Evolutionary conservation across 164 flowering plant genomes (phyloP).

Genomic region (Aristolochia contorta): DNA sequence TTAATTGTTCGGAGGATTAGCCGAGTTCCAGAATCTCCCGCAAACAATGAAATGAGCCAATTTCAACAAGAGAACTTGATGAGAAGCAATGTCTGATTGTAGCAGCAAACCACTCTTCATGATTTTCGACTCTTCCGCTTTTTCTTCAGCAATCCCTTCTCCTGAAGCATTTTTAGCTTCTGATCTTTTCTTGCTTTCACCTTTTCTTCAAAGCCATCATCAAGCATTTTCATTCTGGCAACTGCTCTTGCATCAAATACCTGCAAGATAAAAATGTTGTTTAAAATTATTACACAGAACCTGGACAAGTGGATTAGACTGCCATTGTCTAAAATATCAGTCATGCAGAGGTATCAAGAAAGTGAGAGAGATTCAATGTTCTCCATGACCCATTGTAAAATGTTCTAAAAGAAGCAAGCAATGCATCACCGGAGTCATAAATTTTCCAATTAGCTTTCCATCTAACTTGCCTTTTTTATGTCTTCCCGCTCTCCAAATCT

Average conservation of each 20-base stretch:
- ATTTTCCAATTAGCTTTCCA: not conserved
- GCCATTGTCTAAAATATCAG: no score
- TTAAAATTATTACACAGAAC: not conserved
- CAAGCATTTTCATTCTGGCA: conserved; percentile 76
- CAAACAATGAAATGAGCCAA: no score
- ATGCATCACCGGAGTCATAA: no score
- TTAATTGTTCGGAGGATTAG: no score
- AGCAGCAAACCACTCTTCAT: not conserved
- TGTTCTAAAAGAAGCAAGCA: no score
- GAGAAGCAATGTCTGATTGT: no score
- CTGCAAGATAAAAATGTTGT: conserved; percentile 22
- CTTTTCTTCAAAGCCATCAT: conserved; percentile 81
- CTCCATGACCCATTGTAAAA: no score
- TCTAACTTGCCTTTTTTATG: conserved; percentile 18
- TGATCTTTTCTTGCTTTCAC: conserved; percentile 61
- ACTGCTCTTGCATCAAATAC: conserved; percentile 73
- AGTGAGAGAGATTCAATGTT: no score
- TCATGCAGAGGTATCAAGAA: no score
- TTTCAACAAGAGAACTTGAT: no score
- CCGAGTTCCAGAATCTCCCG: no score
- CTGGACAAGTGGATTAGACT: not conserved
- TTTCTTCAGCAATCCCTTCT: conserved; percentile 50
- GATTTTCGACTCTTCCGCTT: conserved; percentile 31
- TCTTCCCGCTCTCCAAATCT: conserved; percentile 25
- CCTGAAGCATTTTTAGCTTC: conserved; percentile 44